Evolutionary conservation across 2,329 filamentous ascomycete species (phyloP), one percentile per base, ranked within the genome.

Genomic region (Furcasterigmium sp.): DNA sequence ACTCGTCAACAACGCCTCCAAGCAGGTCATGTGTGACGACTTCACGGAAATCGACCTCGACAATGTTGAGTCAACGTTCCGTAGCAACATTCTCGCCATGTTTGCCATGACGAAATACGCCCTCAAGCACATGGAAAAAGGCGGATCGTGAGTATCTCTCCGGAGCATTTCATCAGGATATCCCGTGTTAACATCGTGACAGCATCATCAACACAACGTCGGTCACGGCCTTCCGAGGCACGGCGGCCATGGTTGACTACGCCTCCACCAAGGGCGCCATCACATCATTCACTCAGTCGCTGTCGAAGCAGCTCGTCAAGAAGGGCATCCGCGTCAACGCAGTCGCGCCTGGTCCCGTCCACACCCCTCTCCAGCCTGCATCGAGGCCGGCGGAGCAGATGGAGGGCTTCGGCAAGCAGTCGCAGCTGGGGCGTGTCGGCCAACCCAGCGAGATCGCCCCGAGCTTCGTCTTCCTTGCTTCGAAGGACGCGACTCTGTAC

Each of bases 51-150:
- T 77, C 21, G 67, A 79, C 53, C 64, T 82, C 1, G 67, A 74
- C 13, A 60, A 68, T 1, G 73, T 80, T 0, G 72, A 79, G 48
- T 73, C 69, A 49, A 75, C 72, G 0, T 83, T 81, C 64, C 69
- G 68, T 36, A 71, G 67, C 46, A 81, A 81, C 46, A 73, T 81
- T 25, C 51, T 78, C 8, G 69, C 73, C 43, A 79, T 80, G 64
- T 76, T 82, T 52, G 75, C 75, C n/a, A 63, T 81, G 47, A 73
- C 73, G 5, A 81, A 81, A 53, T 80, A 69, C 47, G 66, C 75
- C 0, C 56, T 81, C 8, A 69, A 70, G 5, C 70, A 80, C 50
- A 76, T 81, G 75, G 63, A 69, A 43, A 66, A 61, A 40, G 73
- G 75, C 5, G 61, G 51, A 37, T 68, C 64, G 68, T 70, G 48